Evolutionary conservation across 148 eudicot genomes (phyloP).

Genomic region (Heliosperma pusillum): DNA sequence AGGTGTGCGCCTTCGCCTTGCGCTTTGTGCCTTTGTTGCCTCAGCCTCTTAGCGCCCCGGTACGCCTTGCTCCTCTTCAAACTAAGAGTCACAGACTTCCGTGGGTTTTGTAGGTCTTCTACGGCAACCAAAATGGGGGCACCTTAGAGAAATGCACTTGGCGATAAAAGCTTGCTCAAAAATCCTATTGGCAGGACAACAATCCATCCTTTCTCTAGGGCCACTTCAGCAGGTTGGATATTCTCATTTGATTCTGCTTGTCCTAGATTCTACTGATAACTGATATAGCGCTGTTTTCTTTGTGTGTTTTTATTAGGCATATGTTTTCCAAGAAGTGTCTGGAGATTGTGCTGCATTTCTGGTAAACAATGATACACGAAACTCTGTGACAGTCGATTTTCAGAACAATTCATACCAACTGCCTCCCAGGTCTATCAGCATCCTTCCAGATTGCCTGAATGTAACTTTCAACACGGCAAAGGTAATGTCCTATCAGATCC

Average conservation of each 20-base stretch:
- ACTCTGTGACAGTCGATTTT: slow-evolving; percentile 31
- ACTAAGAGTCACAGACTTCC: background rate
- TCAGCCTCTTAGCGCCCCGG: no score
- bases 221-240: slow-evolving; percentile 33
- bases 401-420: slow-evolving; percentile 39
- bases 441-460: slow-evolving; percentile 44
- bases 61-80: no score
- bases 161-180: slow-evolving; percentile 39
- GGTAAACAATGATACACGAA: slow-evolving; percentile 33
- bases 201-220: slow-evolving; percentile 35
- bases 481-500: slow-evolving; percentile 11
- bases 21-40: no score
- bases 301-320: slow-evolving; percentile 30
- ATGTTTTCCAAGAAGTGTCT: slow-evolving; percentile 37
- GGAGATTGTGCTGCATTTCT: slow-evolving; percentile 50
- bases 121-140: slow-evolving; percentile 69
- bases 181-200: slow-evolving; percentile 39
- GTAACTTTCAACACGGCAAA: slow-evolving; percentile 39
- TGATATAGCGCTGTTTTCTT: background rate
- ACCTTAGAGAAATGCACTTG: slow-evolving; percentile 49
- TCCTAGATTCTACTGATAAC: background rate
- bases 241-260: slow-evolving; percentile 9
- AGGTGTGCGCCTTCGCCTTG: no score
- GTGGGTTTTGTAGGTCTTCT: slow-evolving; percentile 32
- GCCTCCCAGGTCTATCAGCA: slow-evolving; percentile 47